These are phyloP conservation scores for Cudoniella acicularis DNA, from an alignment of 495 filamentous ascomycete genomes.

Conservation along the genomic window DNA sequence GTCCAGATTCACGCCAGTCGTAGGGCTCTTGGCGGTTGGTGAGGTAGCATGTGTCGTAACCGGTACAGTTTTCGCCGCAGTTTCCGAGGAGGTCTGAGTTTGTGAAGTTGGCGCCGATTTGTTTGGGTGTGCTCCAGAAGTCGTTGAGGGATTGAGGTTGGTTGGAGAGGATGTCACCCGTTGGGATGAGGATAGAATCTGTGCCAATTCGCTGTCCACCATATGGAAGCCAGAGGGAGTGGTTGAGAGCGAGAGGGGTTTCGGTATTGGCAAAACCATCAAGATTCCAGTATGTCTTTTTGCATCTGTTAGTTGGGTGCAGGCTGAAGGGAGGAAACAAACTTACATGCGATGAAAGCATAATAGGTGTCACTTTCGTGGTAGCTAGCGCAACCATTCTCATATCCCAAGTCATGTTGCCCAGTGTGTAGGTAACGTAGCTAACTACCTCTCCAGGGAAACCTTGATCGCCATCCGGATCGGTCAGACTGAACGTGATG, in stretches of 20 bases:
- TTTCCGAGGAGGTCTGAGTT: conserved; percentile 51
- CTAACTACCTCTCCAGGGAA: conserved; percentile 80
- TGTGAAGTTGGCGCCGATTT: conserved; percentile 64
- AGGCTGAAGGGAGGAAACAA: not conserved
- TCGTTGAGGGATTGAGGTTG: conserved; percentile 61
- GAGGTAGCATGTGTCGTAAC: conserved; percentile 63
- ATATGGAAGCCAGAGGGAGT: conserved; percentile 69
- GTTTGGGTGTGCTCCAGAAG: conserved; percentile 70
- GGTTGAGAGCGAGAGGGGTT: conserved; percentile 62
- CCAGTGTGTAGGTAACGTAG: conserved; percentile 68
- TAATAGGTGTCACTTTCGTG: conserved; percentile 61
- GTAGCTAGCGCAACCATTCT: conserved; percentile 52
- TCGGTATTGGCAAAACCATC: conserved; percentile 68
- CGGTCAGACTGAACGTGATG: conserved; percentile 77
- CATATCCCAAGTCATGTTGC: conserved; percentile 47
- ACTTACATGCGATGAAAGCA: conserved; percentile 52
- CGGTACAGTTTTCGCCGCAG: conserved; percentile 70
- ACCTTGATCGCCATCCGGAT: conserved; percentile 64
- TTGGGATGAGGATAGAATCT: conserved; percentile 75
- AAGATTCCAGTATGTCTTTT: conserved; percentile 82
- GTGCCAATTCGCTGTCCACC: conserved; percentile 64
- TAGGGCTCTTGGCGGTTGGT: conserved; percentile 40
- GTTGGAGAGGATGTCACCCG: conserved; percentile 66
- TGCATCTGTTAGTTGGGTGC: no score
- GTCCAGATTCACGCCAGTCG: conserved; percentile 52